Evolutionary conservation across 805 yeast species (phyloP).

Genomic region (Middelhovenomyces tepae): DNA sequence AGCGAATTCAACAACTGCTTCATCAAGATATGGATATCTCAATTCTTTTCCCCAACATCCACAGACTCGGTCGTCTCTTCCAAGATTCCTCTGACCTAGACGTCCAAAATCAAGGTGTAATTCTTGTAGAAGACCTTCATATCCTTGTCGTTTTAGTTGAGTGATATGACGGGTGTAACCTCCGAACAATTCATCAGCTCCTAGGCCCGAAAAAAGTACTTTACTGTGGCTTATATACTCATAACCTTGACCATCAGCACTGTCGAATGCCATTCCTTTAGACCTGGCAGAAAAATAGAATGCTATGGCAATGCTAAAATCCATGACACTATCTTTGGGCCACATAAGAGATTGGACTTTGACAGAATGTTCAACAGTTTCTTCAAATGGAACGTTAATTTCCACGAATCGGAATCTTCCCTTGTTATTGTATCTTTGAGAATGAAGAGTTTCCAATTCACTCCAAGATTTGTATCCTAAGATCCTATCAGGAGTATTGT

Average conservation of each 20-base stretch:
- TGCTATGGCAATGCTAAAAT: constrained; percentile 88
- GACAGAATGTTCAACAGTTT: constrained; percentile 43
- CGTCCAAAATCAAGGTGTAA: constrained; percentile 62
- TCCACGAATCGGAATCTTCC: constrained; percentile 43
- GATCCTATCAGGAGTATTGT: constrained; percentile 77
- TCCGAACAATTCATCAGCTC: constrained; percentile 95
- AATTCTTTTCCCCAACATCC: constrained; percentile 83
- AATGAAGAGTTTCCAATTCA: constrained; percentile 39
- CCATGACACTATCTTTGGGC: constrained; percentile 91
- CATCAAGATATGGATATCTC: constrained; percentile 78
- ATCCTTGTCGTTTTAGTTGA: constrained; percentile 28
- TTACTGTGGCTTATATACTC: constrained; percentile 36
- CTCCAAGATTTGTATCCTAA: constrained; percentile 59
- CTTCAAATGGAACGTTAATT: constrained; percentile 63
- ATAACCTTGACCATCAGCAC: constrained; percentile 1
- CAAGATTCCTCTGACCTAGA: constrained; percentile 70
- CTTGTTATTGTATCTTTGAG: constrained; percentile 31
- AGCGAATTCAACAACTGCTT: constrained; percentile 40
- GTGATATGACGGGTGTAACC: constrained; percentile 80
- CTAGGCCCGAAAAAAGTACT: constrained; percentile 83
- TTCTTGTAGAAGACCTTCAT: constrained; percentile 44
- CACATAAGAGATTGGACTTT: constrained; percentile 59
- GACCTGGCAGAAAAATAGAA: constrained; percentile 50
- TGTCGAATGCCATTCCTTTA: constrained; percentile 9
- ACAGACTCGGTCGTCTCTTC: constrained; percentile 87